Percentiles rank a stretch among this genome's conserved stretches.
These are phyloP conservation scores for Talaromyces marneffei DNA, from an alignment of 2,329 filamentous ascomycete genomes.

Conservation along the genomic window DNA sequence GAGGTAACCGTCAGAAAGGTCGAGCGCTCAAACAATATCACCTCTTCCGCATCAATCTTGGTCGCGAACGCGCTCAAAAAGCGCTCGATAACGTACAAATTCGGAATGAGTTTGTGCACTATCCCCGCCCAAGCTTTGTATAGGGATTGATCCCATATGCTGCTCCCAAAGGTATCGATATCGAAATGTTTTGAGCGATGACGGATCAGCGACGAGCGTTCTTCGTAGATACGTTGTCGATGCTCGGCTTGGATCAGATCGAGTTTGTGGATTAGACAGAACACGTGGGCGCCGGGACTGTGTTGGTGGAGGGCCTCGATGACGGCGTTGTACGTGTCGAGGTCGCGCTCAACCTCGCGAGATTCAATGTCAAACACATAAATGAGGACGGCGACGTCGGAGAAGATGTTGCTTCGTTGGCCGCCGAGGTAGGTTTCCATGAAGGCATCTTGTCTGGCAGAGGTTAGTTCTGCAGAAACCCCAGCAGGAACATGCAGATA, in stretches of 20 bases:
- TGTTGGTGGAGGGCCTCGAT: conserved; percentile 83
- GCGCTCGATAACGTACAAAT: conserved; percentile 78
- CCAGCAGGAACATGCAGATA: background rate
- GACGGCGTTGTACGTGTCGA: conserved; percentile 86
- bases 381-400: conserved; percentile 91
- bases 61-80: conserved; percentile 77
- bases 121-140: conserved; percentile 99
- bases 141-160: conserved; percentile 96
- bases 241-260: conserved; percentile 79
- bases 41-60: conserved; percentile 85
- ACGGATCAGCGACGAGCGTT: conserved; percentile 70
- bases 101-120: conserved; percentile 96
- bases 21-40: conserved; percentile 89
- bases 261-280: conserved; percentile 98
- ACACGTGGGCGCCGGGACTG: conserved; percentile 75
- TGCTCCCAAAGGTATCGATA: conserved; percentile 85
- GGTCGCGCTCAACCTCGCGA: conserved; percentile 85
- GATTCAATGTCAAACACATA: conserved; percentile 99
- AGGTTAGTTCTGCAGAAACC: background rate
- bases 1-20: conserved; percentile 95
- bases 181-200: conserved; percentile 67
- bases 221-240: conserved; percentile 76
- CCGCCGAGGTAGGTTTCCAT: conserved; percentile 97
- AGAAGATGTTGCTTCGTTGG: conserved; percentile 93
- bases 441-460: conserved; percentile 83